Evolutionary conservation across 169 alveolate species (phyloP).

Genomic region (Babesia caballi): DNA sequence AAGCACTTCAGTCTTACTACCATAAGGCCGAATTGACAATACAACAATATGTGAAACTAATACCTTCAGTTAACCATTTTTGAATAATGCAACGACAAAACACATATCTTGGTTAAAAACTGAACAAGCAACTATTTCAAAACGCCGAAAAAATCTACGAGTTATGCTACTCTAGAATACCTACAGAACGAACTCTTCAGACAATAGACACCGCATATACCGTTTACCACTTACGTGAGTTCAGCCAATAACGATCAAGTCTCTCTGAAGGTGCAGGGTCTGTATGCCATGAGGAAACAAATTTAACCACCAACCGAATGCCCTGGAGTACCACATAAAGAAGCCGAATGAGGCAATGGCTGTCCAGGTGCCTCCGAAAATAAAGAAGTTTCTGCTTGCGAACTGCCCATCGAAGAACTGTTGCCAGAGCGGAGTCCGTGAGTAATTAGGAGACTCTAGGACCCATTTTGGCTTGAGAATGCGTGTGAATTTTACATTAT

Average conservation of each 20-base stretch:
- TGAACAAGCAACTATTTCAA: no score
- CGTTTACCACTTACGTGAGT: constrained; percentile 71
- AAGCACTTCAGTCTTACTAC: not conserved
- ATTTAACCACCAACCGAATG: constrained; percentile 64
- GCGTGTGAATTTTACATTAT: constrained; percentile 73
- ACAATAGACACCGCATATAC: no score
- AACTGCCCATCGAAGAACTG: constrained; percentile 84
- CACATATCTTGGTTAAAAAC: no score
- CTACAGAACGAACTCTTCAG: no score
- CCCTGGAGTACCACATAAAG: constrained; percentile 79
- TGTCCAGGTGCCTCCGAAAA: constrained; percentile 86
- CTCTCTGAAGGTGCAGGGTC: constrained; percentile 86
- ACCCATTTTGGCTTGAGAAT: constrained; percentile 79
- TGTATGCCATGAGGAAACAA: not conserved
- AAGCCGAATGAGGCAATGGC: constrained; percentile 82
- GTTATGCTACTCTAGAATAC: no score
- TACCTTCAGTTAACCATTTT: no score
- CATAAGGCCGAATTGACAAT: no score
- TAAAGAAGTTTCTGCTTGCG: constrained; percentile 74
- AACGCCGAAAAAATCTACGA: no score
- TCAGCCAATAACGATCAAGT: constrained; percentile 82
- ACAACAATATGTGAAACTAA: no score
- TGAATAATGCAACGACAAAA: no score
- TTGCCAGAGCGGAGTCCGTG: constrained; percentile 81
- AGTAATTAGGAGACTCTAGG: constrained; percentile 80